Evolutionary conservation across 2,329 filamentous ascomycete species (phyloP), one percentile per base, ranked within the genome.

Genomic region (Endothia cerciana): DNA sequence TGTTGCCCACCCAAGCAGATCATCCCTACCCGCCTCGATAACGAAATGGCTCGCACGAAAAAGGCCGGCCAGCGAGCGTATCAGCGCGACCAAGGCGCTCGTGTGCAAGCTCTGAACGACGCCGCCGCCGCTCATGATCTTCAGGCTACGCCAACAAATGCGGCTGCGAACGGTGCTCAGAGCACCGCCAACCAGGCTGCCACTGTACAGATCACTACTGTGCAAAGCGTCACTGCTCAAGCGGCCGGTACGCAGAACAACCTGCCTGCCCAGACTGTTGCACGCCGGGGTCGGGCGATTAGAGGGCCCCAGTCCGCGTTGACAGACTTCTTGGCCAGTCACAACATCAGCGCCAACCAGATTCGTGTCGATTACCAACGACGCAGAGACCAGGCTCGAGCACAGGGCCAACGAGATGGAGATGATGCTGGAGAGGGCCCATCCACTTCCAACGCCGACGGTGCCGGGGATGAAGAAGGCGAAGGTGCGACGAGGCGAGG

Each of bases 271-370:
- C 60, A 55, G 28, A 33, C 57, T 28, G 58, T 55, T n/a, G 51
- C 36, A 33, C 60, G 51, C 41, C 64, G 56, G 43, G 41, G 60
- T 60, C 64, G 64, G 43, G 49, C 64, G 43, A 68, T 68, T 53
- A 64, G 66, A 66, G 66, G 66, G 64, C 66, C 66, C 3, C 82
- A 84, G 74, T 86, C 83, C 25, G 83, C 83, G 17, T 72, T 86
- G 72, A 86, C 83, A 2, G 82, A 85, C 69, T 86, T 83, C 67
- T 74, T 86, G 53, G 83, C 83, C 40, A 87, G 89, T 2, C 89
- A 91, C 75, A 92, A 92, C 72, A 93, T 93, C 70, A 91, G 87
- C 28, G 84, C 86, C 2, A 75, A 79, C 36, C 81, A 85, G 66
- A 88, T 88, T 65, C 80, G 82, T 43, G 74, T 78, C 25, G 80